Evolutionary conservation across 495 filamentous ascomycete genomes (phyloP).

Genomic region (Alectoria sarmentosa): DNA sequence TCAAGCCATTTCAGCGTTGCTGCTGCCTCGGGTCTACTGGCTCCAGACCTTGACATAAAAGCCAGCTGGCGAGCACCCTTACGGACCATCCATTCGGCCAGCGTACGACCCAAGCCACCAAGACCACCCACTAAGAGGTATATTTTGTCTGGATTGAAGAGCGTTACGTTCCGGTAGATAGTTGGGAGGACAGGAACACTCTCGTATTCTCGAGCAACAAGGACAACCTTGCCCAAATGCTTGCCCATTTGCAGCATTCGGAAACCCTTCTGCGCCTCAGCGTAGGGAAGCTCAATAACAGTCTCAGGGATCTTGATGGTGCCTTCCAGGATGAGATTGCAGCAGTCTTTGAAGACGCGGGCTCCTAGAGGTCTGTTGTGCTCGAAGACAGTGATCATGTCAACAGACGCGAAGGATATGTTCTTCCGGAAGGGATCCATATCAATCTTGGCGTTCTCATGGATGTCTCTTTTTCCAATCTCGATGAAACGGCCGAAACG

Average conservation of each 20-base stretch:
- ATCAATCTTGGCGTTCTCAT: slow-evolving; percentile 29
- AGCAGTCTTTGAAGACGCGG: slow-evolving; percentile 27
- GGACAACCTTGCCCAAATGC: not conserved
- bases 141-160: slow-evolving; percentile 33
- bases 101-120: slow-evolving; percentile 49
- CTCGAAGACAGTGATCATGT: slow-evolving; percentile 33
- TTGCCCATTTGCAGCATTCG: not conserved
- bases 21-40: slow-evolving; percentile 21
- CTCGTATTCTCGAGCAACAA: slow-evolving; percentile 13
- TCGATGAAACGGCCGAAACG: slow-evolving; percentile 51
- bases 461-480: slow-evolving; percentile 47
- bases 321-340: slow-evolving; percentile 30
- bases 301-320: slow-evolving; percentile 37
- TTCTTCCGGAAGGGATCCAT: slow-evolving; percentile 36
- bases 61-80: slow-evolving; percentile 49
- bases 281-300: not conserved
- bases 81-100: slow-evolving; percentile 50
- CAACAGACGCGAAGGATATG: slow-evolving; percentile 38
- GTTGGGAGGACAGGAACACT: slow-evolving; percentile 14
- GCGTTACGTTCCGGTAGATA: slow-evolving; percentile 10
- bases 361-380: slow-evolving; percentile 29
- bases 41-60: slow-evolving; percentile 43
- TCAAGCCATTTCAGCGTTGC: slow-evolving; percentile 27
- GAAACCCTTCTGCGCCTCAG: slow-evolving; percentile 31
- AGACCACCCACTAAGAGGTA: slow-evolving; percentile 57